Base-by-base conservation (phyloP, 164 flowering plant species). In the Nymphaea thermarum region DNA sequence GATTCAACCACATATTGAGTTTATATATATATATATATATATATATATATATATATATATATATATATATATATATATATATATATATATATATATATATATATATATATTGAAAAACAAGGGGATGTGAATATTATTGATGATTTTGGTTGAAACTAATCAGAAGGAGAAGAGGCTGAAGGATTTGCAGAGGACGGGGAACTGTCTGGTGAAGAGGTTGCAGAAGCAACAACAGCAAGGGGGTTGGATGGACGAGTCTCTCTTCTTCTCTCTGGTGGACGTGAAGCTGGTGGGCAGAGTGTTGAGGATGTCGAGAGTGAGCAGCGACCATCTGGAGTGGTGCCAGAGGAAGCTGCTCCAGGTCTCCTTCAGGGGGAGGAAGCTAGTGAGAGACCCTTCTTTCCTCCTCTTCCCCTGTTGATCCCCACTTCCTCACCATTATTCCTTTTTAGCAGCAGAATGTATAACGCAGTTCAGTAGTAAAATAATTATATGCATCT, bases 141-240 rank as follows among this genome's bases (percentile, higher is more conserved):
- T 25, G 36, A 25, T 25, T 25, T 25, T 25, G 36, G 36, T 25
- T 25, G 36, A 25, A 25, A 25, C 1, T 25, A 25, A 3, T 4
- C 89, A 93, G 97, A 91, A 89, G 80, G 94, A 89, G 70, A 89
- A 72, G 65, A 87, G 65, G 81, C 78, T 93, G 0, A 86, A 80
- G 65, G 97, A 91, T 60, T 43, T 85, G 12, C 5, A 72, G 77
- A 89, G 94, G 72, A 83, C 81, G 66, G 80, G 86, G 42, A 86
- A 79, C 59, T 87, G 96, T 78, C 73, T 89, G 68, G 84, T 78
- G 62, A 91, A 79, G 88, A 86, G 67, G 77, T 78, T 91, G 7
- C 53, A 5, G 17, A 91, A 86, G 80, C 81, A 77, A 0, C 81
- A 77, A 0, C 71, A 77, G 8, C 66, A 63, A 68, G 74, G 71